Evolutionary conservation across 2,329 filamentous ascomycete genomes (phyloP).

Genomic region (Teratosphaeria pseudoeucalypti): DNA sequence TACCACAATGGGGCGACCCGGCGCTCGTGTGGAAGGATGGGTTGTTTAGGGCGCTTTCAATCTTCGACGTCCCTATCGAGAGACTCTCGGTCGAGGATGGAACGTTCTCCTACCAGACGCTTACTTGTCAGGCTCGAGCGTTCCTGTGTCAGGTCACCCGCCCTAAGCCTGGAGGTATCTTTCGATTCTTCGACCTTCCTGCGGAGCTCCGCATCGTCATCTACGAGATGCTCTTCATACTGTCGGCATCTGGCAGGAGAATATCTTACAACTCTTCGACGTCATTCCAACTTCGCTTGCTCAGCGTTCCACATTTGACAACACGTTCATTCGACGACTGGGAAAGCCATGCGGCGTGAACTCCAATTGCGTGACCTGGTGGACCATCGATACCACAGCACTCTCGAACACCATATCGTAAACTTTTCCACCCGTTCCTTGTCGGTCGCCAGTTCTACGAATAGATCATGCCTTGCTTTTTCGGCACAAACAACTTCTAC

Average conservation of each 20-base stretch:
- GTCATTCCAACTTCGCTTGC: too few relatives aligned
- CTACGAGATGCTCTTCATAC: slow-evolving; percentile 2
- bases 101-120: too few relatives aligned
- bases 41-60: neutral
- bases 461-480: neutral
- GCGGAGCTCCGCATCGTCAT: slow-evolving; percentile 2
- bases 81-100: neutral
- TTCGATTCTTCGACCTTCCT: slow-evolving; percentile 1
- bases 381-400: too few relatives aligned
- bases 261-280: too few relatives aligned
- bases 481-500: neutral
- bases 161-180: neutral
- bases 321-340: too few relatives aligned
- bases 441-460: neutral
- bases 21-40: neutral
- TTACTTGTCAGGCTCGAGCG: neutral
- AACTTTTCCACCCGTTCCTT: neutral
- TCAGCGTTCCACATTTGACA: too few relatives aligned
- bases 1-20: neutral
- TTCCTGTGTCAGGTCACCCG: neutral
- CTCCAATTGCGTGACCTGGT: too few relatives aligned
- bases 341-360: too few relatives aligned
- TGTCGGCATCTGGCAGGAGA: neutral
- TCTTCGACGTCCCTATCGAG: too few relatives aligned
- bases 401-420: too few relatives aligned